Evolutionary conservation across 257 asterid species (phyloP).

Genomic region (Gentiana macrophylla): DNA sequence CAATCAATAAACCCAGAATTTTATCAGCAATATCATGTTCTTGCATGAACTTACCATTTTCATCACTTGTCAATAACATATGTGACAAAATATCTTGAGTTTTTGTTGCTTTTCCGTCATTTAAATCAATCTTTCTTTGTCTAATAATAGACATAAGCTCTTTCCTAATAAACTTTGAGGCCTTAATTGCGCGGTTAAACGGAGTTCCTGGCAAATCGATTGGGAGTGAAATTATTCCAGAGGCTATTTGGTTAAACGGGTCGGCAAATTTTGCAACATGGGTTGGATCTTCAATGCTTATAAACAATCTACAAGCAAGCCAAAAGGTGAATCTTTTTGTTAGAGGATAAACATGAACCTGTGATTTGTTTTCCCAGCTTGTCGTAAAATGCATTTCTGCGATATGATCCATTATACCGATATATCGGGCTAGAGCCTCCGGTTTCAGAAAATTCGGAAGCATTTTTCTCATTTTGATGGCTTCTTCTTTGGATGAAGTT

Average conservation of each 20-base stretch:
- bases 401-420: no score
- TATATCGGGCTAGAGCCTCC: neutral
- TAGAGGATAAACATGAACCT: constrained; percentile 15
- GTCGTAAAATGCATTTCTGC: no score
- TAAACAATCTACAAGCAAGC: constrained; percentile 58
- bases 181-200: constrained; percentile 43
- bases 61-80: constrained; percentile 42
- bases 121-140: constrained; percentile 42
- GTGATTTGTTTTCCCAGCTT: no score
- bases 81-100: constrained; percentile 66
- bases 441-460: neutral
- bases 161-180: constrained; percentile 35
- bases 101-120: constrained; percentile 25
- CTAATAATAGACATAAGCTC: constrained; percentile 33
- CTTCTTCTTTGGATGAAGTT: no score
- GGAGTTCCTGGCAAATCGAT: constrained; percentile 58
- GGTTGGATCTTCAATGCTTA: constrained; percentile 55
- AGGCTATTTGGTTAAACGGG: constrained; percentile 46
- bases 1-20: constrained; percentile 56
- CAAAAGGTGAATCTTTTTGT: constrained; percentile 52
- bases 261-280: constrained; percentile 38
- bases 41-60: constrained; percentile 49
- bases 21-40: constrained; percentile 54
- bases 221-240: constrained; percentile 52
- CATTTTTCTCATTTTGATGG: no score